A percentile compares a stretch with the other conserved stretches of the same genome.
These are phyloP conservation scores for Mrakiaceae sp. DNA, from an alignment of 1,284 basidiomycete species.

Conservation along the genomic window DNA sequence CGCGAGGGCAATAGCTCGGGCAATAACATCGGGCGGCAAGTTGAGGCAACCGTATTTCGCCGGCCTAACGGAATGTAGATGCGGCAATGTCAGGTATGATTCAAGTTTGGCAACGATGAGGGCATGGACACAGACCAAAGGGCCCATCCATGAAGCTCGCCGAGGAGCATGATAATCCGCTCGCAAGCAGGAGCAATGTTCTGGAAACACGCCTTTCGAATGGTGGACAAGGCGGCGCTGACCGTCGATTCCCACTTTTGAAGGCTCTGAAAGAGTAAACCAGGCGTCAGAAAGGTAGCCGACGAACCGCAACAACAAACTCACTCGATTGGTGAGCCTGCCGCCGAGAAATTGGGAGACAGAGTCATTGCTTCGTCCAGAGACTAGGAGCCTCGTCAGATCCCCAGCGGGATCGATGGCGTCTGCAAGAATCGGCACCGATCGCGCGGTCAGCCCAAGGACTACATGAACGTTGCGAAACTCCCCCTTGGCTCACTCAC, in stretches of 20 bases:
- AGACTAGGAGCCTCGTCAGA: constrained; percentile 4
- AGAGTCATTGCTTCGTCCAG: constrained; percentile 2
- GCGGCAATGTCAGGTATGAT: not conserved
- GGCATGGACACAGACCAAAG: not conserved
- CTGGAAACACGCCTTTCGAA: constrained; percentile 10
- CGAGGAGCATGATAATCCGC: constrained; percentile 5
- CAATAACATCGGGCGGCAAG: not conserved
- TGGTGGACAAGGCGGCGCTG: not conserved
- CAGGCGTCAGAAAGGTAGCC: not conserved
- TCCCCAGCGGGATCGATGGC: not conserved
- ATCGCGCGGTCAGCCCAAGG: too few species aligned
- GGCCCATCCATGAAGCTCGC: constrained; percentile 7
- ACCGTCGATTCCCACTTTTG: constrained; percentile 6
- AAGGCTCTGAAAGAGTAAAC: not conserved
- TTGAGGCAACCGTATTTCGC: not conserved
- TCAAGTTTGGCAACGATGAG: not conserved
- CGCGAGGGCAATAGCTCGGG: constrained; percentile 1
- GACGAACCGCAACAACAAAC: not conserved
- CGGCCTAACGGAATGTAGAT: not conserved
- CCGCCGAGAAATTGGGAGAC: constrained; percentile 10
- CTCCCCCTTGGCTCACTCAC: not conserved
- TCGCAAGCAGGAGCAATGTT: constrained; percentile 7
- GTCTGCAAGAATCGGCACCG: not conserved
- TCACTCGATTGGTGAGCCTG: constrained; percentile 3
- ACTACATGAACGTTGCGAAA: not conserved